A percentile compares a stretch with the other conserved stretches of the same genome.
These are phyloP conservation scores for Cynanchum wilfordii DNA, from an alignment of 257 asterid genomes.

Conservation along the genomic window DNA sequence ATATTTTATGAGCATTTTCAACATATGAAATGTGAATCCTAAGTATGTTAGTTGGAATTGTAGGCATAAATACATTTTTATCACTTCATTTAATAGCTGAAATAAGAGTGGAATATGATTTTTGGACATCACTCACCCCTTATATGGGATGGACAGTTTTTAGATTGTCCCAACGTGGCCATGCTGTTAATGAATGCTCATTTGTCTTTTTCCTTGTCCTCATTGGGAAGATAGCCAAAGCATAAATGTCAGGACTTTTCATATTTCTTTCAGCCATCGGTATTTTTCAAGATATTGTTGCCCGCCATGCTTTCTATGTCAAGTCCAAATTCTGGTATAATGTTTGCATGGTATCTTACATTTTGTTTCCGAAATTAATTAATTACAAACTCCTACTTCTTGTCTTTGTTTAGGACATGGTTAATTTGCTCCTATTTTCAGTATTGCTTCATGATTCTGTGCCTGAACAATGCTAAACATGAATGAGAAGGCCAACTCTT, in stretches of 20 bases:
- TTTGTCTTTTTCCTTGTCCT: background rate
- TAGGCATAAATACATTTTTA: background rate
- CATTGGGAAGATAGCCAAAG: background rate
- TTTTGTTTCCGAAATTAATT: background rate
- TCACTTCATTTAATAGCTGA: background rate
- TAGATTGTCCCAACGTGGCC: background rate
- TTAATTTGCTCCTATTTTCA: background rate
- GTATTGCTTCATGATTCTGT: background rate
- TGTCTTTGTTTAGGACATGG: background rate
- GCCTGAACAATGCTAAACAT: background rate
- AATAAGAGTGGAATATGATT: background rate
- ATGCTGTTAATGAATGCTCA: background rate
- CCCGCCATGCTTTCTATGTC: background rate
- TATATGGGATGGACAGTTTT: background rate
- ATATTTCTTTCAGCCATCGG: background rate
- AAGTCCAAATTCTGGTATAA: background rate
- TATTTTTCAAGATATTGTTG: background rate
- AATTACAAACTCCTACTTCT: background rate
- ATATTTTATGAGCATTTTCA: background rate
- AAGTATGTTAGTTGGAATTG: background rate
- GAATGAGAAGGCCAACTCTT: background rate
- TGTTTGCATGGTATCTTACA: background rate
- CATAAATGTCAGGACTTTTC: background rate
- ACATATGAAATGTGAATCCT: background rate
- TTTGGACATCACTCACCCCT: background rate